Conservation (phyloP, 2,329 filamentous ascomycete genomes). For the Fusarium dlaminii region DNA sequence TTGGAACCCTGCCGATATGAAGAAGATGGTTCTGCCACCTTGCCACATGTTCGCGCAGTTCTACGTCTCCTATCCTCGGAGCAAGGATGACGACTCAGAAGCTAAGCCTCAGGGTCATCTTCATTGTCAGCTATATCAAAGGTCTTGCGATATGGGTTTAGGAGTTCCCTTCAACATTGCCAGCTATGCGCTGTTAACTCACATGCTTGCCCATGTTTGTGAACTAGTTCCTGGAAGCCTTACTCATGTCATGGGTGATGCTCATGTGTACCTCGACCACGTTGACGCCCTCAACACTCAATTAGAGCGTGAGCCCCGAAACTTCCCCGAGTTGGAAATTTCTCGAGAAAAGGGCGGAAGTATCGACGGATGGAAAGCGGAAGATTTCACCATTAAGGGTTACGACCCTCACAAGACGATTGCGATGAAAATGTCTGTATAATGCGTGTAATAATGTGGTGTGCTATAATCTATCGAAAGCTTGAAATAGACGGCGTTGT, state of each 20-base stretch:
- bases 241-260: constrained; percentile 96
- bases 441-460: not conserved
- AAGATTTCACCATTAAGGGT: constrained; percentile 87
- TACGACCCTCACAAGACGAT: constrained; percentile 94
- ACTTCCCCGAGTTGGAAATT: constrained; percentile 84
- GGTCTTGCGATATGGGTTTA: constrained; percentile 95
- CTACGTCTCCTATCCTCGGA: constrained; percentile 79
- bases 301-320: constrained; percentile 79
- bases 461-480: not conserved
- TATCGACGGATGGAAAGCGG: constrained; percentile 89
- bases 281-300: constrained; percentile 86
- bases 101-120: constrained; percentile 71
- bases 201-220: constrained; percentile 92
- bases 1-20: constrained; percentile 90
- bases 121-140: constrained; percentile 91
- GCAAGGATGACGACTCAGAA: constrained; percentile 41
- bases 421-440: constrained; percentile 98
- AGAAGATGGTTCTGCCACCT: constrained; percentile 89
- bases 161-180: constrained; percentile 99
- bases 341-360: constrained; percentile 72
- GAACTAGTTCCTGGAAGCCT: constrained; percentile 86
- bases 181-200: constrained; percentile 89
- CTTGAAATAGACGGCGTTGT: constrained; percentile 31
- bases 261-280: constrained; percentile 96
- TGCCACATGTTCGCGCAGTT: constrained; percentile 99